phyloP scores from a whole-genome alignment of 495 filamentous ascomycete genomes.

The Clavariopsis aquatica region DNA sequence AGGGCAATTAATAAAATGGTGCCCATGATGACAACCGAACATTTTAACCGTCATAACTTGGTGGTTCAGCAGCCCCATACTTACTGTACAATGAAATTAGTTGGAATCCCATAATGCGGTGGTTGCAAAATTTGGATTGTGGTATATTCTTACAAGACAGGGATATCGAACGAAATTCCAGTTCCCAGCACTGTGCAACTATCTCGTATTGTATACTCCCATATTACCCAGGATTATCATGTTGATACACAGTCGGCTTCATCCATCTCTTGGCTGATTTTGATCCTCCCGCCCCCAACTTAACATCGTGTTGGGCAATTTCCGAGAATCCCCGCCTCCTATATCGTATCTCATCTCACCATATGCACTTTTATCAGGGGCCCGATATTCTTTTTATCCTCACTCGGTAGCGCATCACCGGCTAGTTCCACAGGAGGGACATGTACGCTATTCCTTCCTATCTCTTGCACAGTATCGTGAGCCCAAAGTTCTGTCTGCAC shows the following conservation, averaged over 20 bases:
- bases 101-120: no score
- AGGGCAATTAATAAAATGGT: background rate
- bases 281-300: background rate
- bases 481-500: conserved; percentile 13
- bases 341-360: background rate
- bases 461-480: conserved; percentile 17
- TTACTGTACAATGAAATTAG: no score
- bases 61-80: no score
- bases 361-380: background rate
- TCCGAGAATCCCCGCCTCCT: no score
- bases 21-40: no score
- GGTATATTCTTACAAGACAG: background rate
- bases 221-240: no score
- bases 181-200: background rate
- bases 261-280: background rate
- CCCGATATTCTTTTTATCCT: conserved; percentile 10
- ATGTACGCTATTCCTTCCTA: conserved; percentile 22
- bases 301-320: no score
- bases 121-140: background rate
- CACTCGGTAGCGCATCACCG: background rate
- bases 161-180: background rate
- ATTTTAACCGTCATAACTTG: no score
- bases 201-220: background rate
- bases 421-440: conserved; percentile 21
- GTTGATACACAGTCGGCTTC: no score